These are phyloP conservation scores for Pisolithus tinctorius DNA, from an alignment of 768 basidiomycete genomes.

Conservation along the genomic window DNA sequence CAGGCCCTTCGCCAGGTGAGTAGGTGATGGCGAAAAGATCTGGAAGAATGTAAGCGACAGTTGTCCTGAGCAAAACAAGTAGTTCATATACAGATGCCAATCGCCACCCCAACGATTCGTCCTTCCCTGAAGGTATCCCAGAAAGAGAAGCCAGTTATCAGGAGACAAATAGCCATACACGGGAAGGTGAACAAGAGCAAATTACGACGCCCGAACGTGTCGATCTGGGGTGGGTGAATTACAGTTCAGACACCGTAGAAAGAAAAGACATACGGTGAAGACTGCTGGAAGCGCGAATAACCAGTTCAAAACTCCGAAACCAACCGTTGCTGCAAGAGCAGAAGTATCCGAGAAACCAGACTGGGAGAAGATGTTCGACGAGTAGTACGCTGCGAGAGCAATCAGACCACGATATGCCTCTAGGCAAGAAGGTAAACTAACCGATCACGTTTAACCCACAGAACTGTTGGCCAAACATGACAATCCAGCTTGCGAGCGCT, in stretches of 20 bases:
- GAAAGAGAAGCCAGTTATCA: slow-evolving; percentile 72
- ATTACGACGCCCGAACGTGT: slow-evolving; percentile 73
- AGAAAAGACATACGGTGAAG: slow-evolving; percentile 35
- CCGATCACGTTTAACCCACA: slow-evolving; percentile 71
- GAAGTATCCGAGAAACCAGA: slow-evolving; percentile 49
- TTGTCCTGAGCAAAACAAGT: not conserved
- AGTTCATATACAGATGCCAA: slow-evolving; percentile 38
- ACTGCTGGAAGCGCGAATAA: slow-evolving; percentile 35
- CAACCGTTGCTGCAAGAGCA: slow-evolving; percentile 59
- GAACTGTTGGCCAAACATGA: slow-evolving; percentile 78
- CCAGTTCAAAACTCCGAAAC: slow-evolving; percentile 59
- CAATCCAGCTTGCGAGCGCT: slow-evolving; percentile 20
- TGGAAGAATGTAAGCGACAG: slow-evolving; percentile 9
- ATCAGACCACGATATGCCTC: not conserved
- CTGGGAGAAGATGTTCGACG: slow-evolving; percentile 61
- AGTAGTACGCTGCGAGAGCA: slow-evolving; percentile 28
- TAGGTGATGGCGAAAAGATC: slow-evolving; percentile 60
- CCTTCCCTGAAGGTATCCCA: slow-evolving; percentile 33
- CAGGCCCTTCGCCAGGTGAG: slow-evolving; percentile 84
- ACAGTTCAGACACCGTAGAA: slow-evolving; percentile 13
- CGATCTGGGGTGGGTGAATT: slow-evolving; percentile 38
- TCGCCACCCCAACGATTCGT: slow-evolving; percentile 42
- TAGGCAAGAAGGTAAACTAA: not conserved
- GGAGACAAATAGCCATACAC: slow-evolving; percentile 68
- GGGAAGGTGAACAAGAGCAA: slow-evolving; percentile 75